phyloP scores from a whole-genome alignment of 352 stramenopile genomes.

The Phytophthora tentaculata region DNA sequence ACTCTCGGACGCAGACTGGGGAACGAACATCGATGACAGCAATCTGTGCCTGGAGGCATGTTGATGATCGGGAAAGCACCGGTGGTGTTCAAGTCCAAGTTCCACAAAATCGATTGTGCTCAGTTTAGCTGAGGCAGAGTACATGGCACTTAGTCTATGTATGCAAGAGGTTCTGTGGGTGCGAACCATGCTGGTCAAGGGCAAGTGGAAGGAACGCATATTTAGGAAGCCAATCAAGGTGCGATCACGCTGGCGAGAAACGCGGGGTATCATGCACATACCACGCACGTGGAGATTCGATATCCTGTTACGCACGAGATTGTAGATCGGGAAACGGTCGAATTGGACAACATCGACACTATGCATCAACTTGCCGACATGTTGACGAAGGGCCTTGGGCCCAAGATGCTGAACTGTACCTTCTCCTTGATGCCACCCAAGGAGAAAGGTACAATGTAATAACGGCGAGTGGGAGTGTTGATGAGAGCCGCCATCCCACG shows the following conservation, averaged over 20 bases:
- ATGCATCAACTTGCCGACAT: background rate
- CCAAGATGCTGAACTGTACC: background rate
- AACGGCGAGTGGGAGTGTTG: background rate
- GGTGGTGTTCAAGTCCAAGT: background rate
- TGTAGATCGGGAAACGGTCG: background rate
- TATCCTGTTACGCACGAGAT: background rate
- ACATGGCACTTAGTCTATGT: background rate
- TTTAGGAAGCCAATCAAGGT: background rate
- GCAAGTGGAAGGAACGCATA: constrained; percentile 1
- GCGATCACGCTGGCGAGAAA: background rate
- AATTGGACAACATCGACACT: background rate
- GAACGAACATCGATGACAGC: background rate
- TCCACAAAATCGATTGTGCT: background rate
- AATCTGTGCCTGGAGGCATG: background rate
- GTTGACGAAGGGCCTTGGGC: background rate
- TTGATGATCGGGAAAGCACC: background rate
- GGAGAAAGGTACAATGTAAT: background rate
- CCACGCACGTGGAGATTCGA: background rate
- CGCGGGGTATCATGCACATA: background rate
- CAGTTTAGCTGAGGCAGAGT: background rate
- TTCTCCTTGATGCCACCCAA: background rate
- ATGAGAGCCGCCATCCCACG: no score
- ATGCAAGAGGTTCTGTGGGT: background rate
- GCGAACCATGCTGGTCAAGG: background rate
- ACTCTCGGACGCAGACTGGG: background rate